phyloP scores from a whole-genome alignment of 1,284 basidiomycete genomes.

The Serendipita sp. region DNA sequence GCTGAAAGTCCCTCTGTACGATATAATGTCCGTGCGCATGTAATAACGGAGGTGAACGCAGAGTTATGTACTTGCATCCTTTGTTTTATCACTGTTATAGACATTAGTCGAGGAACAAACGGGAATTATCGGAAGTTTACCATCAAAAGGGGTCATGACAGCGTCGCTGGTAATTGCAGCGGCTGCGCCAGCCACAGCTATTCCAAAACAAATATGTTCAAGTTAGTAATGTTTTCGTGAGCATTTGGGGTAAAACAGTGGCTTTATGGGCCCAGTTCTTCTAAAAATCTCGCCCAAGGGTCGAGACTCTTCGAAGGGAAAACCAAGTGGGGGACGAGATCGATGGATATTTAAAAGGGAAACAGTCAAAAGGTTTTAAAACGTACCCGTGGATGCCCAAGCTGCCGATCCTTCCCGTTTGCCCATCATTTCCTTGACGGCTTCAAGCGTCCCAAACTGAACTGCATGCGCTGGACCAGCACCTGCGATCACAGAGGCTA shows the following conservation, averaged over 20 bases:
- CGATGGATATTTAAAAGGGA: neutral
- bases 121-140: slow-evolving; percentile 31
- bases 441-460: slow-evolving; percentile 94
- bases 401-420: slow-evolving; percentile 75
- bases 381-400: slow-evolving; percentile 64
- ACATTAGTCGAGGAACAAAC: slow-evolving; percentile 12
- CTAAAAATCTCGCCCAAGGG: neutral
- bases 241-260: neutral
- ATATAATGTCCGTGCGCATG: slow-evolving; percentile 76
- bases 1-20: slow-evolving; percentile 74
- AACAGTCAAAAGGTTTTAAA: neutral
- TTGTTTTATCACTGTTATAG: slow-evolving; percentile 82
- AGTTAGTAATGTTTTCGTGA: neutral
- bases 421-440: slow-evolving; percentile 84
- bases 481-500: slow-evolving; percentile 92
- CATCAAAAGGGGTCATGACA: slow-evolving; percentile 99
- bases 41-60: slow-evolving; percentile 69
- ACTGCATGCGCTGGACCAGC: slow-evolving; percentile 97
- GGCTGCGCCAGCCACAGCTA: slow-evolving; percentile 83
- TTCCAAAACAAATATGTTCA: neutral
- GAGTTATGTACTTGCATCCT: slow-evolving; percentile 96
- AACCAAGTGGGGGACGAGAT: neutral
- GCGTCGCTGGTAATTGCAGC: slow-evolving; percentile 95
- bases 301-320: neutral
- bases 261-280: neutral